Evolutionary conservation across 2,329 filamentous ascomycete genomes (phyloP), one percentile per base, ranked within the genome.

Genomic region (Pseudogymnoascus sp.): DNA sequence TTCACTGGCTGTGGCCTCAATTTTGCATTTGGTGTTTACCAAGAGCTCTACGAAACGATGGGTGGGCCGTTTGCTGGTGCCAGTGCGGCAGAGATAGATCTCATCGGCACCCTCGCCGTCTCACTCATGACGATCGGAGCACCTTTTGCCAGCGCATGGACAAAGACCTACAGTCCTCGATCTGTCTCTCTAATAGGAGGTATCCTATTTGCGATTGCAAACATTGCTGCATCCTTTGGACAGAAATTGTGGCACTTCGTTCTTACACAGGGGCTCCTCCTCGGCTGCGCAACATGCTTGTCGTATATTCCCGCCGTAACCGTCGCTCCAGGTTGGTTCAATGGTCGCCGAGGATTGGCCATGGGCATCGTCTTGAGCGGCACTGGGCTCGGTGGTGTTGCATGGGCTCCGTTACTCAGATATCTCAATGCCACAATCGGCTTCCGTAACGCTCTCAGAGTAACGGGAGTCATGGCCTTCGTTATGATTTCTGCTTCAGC

Each of bases 1-100:
- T 74, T 75, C 52, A 75, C 71, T 35, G 69, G 68, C 55, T 75
- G 74, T 55, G 74, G 74, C 22, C 69, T 76, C 19, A 73, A 72
- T 52, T 77, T 77, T 61, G 70, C 72, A 8, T 77, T 75, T 41
- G 75, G 75, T 33, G 72, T 77, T 38, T 77, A 75, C 52, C 74
- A 77, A 67, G 74, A 71, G 5, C 68, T 76, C 0, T 76, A 76
- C 38, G 73, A 75, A 58, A 67, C 69, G 3, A 68, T 76, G 65
- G 63, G 64, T n/a, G 71, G 68, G 0, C 75, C 75, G 0, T 77
- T 77, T 61, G 69, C 69, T 0, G 69, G 70, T 12, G 72, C 73
- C n/a, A 70, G 69, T 1, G 67, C 75, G 0, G 74, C 74, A 2
- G 62, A 70, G 33, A 77, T 77, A 59, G 74, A 74, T 62, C 67